Conservation (phyloP, 768 basidiomycete genomes). For the Lentinula detonsa region DNA sequence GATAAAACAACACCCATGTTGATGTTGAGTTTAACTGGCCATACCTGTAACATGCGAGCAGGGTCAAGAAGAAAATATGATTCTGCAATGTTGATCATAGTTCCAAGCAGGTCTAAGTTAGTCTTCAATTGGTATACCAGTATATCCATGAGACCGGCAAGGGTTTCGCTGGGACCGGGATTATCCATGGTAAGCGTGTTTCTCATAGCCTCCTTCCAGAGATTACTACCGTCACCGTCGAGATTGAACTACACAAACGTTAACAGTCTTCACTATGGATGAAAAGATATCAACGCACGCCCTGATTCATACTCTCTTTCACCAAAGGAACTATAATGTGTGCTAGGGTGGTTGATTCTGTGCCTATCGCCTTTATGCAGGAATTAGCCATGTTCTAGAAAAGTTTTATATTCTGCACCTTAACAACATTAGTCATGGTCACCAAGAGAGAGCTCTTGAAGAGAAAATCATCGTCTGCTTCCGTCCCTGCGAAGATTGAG, state of each 20-base stretch:
- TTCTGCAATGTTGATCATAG: constrained; percentile 60
- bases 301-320: constrained; percentile 54
- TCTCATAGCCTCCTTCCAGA: constrained; percentile 70
- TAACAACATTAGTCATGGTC: constrained; percentile 63
- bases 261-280: constrained; percentile 6
- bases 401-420: constrained; percentile 32
- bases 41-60: constrained; percentile 54
- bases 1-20: background rate
- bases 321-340: constrained; percentile 59
- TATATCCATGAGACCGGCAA: constrained; percentile 62
- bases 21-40: constrained; percentile 1
- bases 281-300: constrained; percentile 27
- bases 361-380: constrained; percentile 51
- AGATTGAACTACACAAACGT: constrained; percentile 48
- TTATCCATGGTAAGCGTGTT: constrained; percentile 52
- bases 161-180: constrained; percentile 37
- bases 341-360: constrained; percentile 49
- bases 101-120: constrained; percentile 74
- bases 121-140: constrained; percentile 52
- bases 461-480: constrained; percentile 61
- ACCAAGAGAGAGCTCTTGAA: constrained; percentile 68
- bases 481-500: constrained; percentile 45
- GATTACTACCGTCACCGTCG: constrained; percentile 70
- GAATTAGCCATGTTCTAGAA: background rate
- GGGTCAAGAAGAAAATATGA: constrained; percentile 78